These are phyloP conservation scores for Cercospora canescens DNA, from an alignment of 2,329 filamentous ascomycete species.

Conservation along the genomic window DNA sequence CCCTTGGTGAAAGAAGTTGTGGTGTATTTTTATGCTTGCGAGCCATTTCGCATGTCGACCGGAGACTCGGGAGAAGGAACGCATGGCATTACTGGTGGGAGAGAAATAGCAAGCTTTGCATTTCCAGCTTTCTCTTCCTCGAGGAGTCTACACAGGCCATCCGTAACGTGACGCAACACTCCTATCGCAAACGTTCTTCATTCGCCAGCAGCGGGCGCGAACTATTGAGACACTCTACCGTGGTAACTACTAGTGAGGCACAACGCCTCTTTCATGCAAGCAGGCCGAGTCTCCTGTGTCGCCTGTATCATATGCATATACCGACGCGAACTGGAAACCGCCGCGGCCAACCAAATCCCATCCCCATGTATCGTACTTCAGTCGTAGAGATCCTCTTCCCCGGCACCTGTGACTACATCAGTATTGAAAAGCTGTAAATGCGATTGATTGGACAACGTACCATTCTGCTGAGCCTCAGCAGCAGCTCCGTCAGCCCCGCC, in stretches of 20 bases:
- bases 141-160: too few relatives aligned
- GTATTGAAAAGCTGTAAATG: slow-evolving; percentile 18
- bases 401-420: slow-evolving; percentile 67
- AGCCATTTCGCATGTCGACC: too few relatives aligned
- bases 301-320: slow-evolving; percentile 7
- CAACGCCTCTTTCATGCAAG: slow-evolving; percentile 17
- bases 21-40: too few relatives aligned
- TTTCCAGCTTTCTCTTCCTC: too few relatives aligned
- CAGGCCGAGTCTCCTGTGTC: not conserved
- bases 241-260: not conserved
- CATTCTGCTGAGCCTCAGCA: slow-evolving; percentile 37
- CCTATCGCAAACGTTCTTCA: slow-evolving; percentile 1
- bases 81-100: too few relatives aligned
- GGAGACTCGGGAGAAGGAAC: too few relatives aligned
- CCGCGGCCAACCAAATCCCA: slow-evolving; percentile 8
- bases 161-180: too few relatives aligned
- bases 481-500: slow-evolving; percentile 51
- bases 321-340: slow-evolving; percentile 7
- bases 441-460: slow-evolving; percentile 28
- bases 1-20: too few relatives aligned
- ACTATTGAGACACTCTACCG: slow-evolving; percentile 24
- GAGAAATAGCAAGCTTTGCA: too few relatives aligned
- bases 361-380: slow-evolving; percentile 47
- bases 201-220: slow-evolving; percentile 15
- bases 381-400: slow-evolving; percentile 97